phyloP scores from a whole-genome alignment of 2,329 filamentous ascomycete species.

The Phyllosticta ampelicida region DNA sequence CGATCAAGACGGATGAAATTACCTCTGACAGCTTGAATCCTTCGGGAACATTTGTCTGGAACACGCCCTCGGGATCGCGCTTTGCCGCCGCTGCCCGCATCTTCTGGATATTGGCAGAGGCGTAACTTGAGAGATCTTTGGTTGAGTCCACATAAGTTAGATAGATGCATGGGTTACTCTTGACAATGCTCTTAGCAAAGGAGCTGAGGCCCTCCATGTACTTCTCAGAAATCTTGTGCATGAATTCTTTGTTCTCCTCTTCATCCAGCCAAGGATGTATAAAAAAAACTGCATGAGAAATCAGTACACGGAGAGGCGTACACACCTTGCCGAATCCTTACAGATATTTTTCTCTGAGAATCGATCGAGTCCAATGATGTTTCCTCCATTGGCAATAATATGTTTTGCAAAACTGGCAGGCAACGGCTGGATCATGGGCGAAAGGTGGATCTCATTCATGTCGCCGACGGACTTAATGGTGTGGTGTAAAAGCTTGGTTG shows the following conservation, averaged over 20 bases:
- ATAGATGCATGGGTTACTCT: slow-evolving; percentile 5
- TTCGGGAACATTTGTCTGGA: slow-evolving; percentile 18
- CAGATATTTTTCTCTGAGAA: slow-evolving; percentile 13
- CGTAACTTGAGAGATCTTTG: slow-evolving; percentile 17
- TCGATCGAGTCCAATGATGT: slow-evolving; percentile 16
- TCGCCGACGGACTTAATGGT: slow-evolving; percentile 25
- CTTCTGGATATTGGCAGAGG: slow-evolving; percentile 11
- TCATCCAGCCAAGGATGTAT: slow-evolving; percentile 7
- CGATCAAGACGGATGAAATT: not conserved
- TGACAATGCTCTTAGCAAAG: not conserved
- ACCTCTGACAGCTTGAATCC: slow-evolving; percentile 22
- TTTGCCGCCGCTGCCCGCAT: slow-evolving; percentile 8
- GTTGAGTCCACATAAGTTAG: slow-evolving; percentile 4
- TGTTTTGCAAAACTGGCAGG: slow-evolving; percentile 11
- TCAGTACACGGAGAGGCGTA: not conserved
- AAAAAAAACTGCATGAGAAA: not conserved
- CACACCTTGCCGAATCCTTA: not conserved
- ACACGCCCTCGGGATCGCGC: slow-evolving; percentile 16
- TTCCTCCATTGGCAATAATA: slow-evolving; percentile 11
- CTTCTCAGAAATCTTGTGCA: not conserved
- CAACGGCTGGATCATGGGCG: slow-evolving; percentile 14
- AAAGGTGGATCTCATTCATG: slow-evolving; percentile 13
- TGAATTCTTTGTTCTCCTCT: not conserved
- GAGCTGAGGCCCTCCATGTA: not conserved
- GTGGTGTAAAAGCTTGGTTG: slow-evolving; percentile 30